Conservation (phyloP, 805 yeast species). For the Candida glaebosa region DNA sequence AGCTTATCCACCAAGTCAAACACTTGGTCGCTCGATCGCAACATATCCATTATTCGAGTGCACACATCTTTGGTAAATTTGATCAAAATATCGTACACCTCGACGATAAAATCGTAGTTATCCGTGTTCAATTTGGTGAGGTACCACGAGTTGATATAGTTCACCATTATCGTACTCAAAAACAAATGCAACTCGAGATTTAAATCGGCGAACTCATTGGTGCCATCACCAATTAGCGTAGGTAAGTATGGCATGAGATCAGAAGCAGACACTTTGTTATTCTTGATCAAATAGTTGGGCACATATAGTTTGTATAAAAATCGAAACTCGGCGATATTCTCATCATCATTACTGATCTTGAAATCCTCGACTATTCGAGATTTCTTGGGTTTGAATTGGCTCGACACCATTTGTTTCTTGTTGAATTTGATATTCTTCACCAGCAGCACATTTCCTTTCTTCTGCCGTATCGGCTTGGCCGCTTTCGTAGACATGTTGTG, state of each 20-base stretch:
- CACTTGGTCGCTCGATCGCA: constrained; percentile 10
- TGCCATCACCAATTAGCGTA: constrained; percentile 18
- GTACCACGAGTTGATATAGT: constrained; percentile 25
- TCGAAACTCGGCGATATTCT: constrained; percentile 28
- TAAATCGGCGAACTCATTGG: constrained; percentile 13
- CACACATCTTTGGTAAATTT: constrained; percentile 23
- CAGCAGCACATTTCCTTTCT: not conserved
- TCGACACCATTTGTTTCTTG: constrained; percentile 7
- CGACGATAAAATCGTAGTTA: constrained; percentile 24
- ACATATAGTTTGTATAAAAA: constrained; percentile 31
- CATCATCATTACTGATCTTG: constrained; percentile 6
- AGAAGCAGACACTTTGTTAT: constrained; percentile 22
- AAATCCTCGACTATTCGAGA: not conserved
- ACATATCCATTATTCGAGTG: constrained; percentile 13
- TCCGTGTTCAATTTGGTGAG: constrained; percentile 27
- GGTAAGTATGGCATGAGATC: constrained; percentile 30
- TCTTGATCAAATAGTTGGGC: constrained; percentile 29
- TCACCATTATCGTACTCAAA: constrained; percentile 25
- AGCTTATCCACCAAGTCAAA: constrained; percentile 22
- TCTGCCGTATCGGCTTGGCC: not conserved
- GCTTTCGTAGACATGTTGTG: not conserved
- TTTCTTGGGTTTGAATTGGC: constrained; percentile 8
- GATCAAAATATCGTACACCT: constrained; percentile 22
- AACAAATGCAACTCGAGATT: constrained; percentile 37
- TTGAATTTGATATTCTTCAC: not conserved